Conservation (phyloP, 78 protist genomes). For the Emiliania huxleyi region DNA sequence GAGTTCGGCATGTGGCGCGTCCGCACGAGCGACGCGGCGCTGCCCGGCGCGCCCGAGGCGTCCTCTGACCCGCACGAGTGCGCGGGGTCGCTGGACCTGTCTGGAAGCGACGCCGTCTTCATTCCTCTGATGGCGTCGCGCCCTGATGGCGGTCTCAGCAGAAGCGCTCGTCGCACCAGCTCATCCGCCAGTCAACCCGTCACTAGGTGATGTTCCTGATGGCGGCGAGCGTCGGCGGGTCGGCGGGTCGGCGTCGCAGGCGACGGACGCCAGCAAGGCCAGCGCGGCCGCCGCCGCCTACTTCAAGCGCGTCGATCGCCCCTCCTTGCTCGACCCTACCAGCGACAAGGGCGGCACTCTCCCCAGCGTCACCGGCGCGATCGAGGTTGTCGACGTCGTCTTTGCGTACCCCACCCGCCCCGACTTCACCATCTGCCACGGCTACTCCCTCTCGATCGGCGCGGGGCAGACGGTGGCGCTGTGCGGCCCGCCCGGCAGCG, state of each 20-base stretch:
- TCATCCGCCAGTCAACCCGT: no score
- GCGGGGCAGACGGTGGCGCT: constrained; percentile 82
- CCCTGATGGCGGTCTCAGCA: no score
- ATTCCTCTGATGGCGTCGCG: not conserved
- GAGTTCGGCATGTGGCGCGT: not conserved
- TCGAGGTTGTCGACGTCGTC: not conserved
- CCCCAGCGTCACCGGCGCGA: not conserved
- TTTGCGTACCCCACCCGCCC: constrained; percentile 77
- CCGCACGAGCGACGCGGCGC: not conserved
- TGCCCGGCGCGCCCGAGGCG: not conserved
- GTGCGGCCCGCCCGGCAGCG: constrained; percentile 90
- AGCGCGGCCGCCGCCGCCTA: not conserved
- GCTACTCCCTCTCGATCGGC: constrained; percentile 50
- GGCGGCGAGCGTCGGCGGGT: not conserved
- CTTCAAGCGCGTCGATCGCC: not conserved
- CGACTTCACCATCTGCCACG: constrained; percentile 58
- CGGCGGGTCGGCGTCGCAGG: not conserved
- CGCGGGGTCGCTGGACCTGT: not conserved
- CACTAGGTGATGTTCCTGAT: not conserved
- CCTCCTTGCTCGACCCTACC: not conserved
- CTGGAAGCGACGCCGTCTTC: not conserved
- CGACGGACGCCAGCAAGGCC: not conserved
- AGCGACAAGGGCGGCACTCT: not conserved
- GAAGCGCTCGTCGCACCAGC: no score
- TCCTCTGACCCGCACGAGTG: no score